A percentile compares a stretch with the other conserved stretches of the same genome.
Evolutionary conservation across 495 filamentous ascomycete genomes (phyloP).

Genomic region (Echria macrotheca): DNA sequence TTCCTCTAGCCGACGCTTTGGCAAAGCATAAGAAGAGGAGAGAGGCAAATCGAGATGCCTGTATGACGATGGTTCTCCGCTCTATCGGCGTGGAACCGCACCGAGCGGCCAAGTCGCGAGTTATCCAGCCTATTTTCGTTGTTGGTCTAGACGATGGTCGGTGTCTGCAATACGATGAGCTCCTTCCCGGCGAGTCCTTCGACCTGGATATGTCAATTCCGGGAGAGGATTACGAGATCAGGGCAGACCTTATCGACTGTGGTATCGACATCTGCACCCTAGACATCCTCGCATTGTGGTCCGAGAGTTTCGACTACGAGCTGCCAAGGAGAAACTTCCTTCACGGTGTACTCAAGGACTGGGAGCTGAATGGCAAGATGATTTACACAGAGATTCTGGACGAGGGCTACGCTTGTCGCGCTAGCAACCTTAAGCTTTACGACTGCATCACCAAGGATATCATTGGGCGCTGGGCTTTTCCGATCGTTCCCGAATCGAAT

Average conservation of each 20-base stretch:
- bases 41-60: constrained; percentile 82
- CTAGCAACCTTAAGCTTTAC: constrained; percentile 80
- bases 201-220: constrained; percentile 64
- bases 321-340: constrained; percentile 82
- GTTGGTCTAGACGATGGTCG: constrained; percentile 73
- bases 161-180: constrained; percentile 91
- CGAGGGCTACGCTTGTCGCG: constrained; percentile 75
- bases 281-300: constrained; percentile 90
- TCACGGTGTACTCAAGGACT: constrained; percentile 89
- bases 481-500: constrained; percentile 88
- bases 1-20: constrained; percentile 75
- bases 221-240: constrained; percentile 53
- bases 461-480: constrained; percentile 84
- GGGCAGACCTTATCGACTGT: constrained; percentile 87
- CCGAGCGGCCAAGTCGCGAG: constrained; percentile 61
- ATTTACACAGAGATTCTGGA: constrained; percentile 85
- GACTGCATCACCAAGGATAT: constrained; percentile 86
- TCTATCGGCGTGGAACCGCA: constrained; percentile 65
- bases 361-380: constrained; percentile 91
- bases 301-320: constrained; percentile 96
- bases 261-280: constrained; percentile 97
- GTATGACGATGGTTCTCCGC: constrained; percentile 94
- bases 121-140: constrained; percentile 75
- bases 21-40: constrained; percentile 74
- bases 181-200: constrained; percentile 43